Evolutionary conservation across 805 yeast species (phyloP), one percentile per base, ranked within the genome.

Genomic region (Tetrapisispora taiwanensis): DNA sequence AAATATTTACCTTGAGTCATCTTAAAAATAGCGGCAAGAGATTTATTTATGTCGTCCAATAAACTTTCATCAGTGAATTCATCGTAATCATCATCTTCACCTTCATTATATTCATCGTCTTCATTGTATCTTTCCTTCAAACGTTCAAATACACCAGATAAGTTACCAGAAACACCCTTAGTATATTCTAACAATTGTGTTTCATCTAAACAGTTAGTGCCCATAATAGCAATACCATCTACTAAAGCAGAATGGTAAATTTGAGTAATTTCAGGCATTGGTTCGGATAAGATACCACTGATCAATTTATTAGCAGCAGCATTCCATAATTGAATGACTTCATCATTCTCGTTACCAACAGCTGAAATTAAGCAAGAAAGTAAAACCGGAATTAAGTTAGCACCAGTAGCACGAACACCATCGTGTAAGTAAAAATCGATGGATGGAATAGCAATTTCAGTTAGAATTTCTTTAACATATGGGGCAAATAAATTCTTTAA

Each of bases 371-470:
- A 71, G 50, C 85, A 78, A 44, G 76, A 67, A 47, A 92, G 68
- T 43, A 90, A 68, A 4, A 87, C 78, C 2, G 97, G 88, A 56
- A 89, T 78, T 5, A 89, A 74, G 48, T 81, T 75, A 2, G 96
- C 89, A 38, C 95, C 88, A n/a, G 90, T 77, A 24, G 84, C 86
- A 53, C 97, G 78, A 6, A 90, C 97, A 32, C 94, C 95, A 62
- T 88, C 96, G 60, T 88, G 96, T 56, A 89, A 74, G 60, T 85
- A 88, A 61, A 90, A 92, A 59, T 82, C 92, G 45, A 92, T 71
- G 3, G 95, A 87, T 7, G 97, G 97, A 26, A 88, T 68, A 9
- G 87, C 83, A 52, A 92, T 79, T 32, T 84, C 92, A 39, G 71
- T 73, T 43, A 87, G 75, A 49, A 89, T 77, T 56, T 84, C 89